phyloP scores from a whole-genome alignment of 805 yeast genomes.

The Saturnispora besseyi region DNA sequence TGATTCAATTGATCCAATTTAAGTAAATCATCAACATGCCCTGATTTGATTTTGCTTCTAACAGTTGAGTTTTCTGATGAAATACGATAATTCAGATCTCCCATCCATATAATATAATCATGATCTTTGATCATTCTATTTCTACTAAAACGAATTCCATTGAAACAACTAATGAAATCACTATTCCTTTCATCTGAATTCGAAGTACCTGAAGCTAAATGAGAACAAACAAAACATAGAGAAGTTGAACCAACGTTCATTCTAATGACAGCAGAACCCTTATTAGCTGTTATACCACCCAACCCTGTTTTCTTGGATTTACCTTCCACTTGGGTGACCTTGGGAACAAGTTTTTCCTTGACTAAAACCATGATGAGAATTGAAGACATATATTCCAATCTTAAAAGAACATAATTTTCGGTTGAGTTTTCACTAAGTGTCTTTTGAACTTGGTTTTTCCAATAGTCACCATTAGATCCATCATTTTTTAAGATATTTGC shows the following conservation, averaged over 20 bases:
- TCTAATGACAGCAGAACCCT: slow-evolving; percentile 92
- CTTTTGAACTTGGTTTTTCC: slow-evolving; percentile 62
- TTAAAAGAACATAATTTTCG: slow-evolving; percentile 46
- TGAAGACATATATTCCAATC: slow-evolving; percentile 73
- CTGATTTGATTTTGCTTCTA: slow-evolving; percentile 40
- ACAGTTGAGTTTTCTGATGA: slow-evolving; percentile 65
- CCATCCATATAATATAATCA: slow-evolving; percentile 86
- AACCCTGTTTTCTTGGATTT: slow-evolving; percentile 90
- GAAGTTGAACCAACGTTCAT: slow-evolving; percentile 73
- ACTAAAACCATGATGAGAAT: slow-evolving; percentile 57
- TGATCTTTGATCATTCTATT: slow-evolving; percentile 72
- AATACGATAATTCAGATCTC: slow-evolving; percentile 87
- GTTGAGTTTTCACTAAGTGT: slow-evolving; percentile 42
- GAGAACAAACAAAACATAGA: slow-evolving; percentile 81
- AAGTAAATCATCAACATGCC: slow-evolving; percentile 43
- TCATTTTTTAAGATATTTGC: slow-evolving; percentile 85
- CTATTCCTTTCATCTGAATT: slow-evolving; percentile 79
- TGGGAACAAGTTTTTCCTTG: slow-evolving; percentile 34
- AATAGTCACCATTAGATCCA: slow-evolving; percentile 60
- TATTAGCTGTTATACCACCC: slow-evolving; percentile 95
- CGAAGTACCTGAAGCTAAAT: slow-evolving; percentile 84
- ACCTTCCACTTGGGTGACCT: slow-evolving; percentile 83
- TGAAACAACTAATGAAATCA: slow-evolving; percentile 69
- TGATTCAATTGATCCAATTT: slow-evolving; percentile 69
- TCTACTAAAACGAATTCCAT: slow-evolving; percentile 70